Evolutionary conservation across 169 alveolate genomes (phyloP), one percentile per base, ranked within the genome.

Genomic region (Perkinsus marinus): DNA sequence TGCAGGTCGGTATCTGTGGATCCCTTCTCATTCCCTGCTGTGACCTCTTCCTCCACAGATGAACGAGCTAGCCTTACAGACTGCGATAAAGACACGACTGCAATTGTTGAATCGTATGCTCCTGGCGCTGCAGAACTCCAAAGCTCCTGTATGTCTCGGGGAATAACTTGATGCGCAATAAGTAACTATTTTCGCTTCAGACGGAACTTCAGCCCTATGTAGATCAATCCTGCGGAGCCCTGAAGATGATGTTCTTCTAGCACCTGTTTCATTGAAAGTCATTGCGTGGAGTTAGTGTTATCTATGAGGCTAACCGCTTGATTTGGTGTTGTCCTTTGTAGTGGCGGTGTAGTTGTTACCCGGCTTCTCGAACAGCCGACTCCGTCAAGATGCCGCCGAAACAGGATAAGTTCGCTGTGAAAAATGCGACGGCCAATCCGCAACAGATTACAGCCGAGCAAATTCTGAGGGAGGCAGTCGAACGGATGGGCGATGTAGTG

Each of bases 371-470:
- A 57, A 57, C 79, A 57, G 79, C 79, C 79, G 79, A 26, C 26
- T 26, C 34, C 34, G 22, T 57, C 22, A 57, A 57, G 79, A 57
- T 57, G 79, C 79, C 79, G 22, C 79, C 79, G 26, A 57, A 57
- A 16, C 79, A 57, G 34, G 79, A 57, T 57, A 57, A 57, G 22
- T 57, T 57, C 79, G 79, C 79, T 13, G 99, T 98, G 41, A 96
- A 97, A 94, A 98, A 99, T 94, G 98, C 98, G 94, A 97, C 97
- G 93, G 98, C 99, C 16, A 99, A 99, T 90, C 98, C 98, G 89
- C 97, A 98, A 57, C 99, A 99, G 95, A 98, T 99, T 69, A 98
- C 99, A 30, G 99, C 99, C 37, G 99, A 99, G 94, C 98, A 99
- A 95, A 97, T 99, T 68, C 95, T 99, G 91, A 96, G 98, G 91